Evolutionary conservation across 108 stramenopile species (phyloP), one percentile per base, ranked within the genome.

Genomic region (Fragilaria radians): DNA sequence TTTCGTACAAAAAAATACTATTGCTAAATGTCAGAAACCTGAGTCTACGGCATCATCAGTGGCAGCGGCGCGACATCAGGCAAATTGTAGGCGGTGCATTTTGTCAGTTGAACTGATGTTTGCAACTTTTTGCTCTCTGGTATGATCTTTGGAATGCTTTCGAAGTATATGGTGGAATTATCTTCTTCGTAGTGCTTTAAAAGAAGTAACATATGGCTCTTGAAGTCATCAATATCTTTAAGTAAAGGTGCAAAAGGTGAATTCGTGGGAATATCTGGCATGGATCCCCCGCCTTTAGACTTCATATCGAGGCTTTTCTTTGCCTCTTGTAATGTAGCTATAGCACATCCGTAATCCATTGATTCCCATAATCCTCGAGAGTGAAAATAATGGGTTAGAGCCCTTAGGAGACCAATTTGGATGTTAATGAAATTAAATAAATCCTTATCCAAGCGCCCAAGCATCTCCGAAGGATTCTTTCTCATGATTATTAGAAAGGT

Each of bases 391-490:
- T 77, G 48, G 27, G 67, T 60, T 4, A 89, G 52, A 0, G 81
- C 67, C 42, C 70, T 77, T 73, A 91, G 93, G 7, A 91, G 54
- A 31, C 70, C 61, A 29, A 80, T 80, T 50, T 85, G 81, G 60
- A 91, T 89, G 14, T 80, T 85, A 24, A 89, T 65, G 30, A 89
- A 67, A 3, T 82, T 81, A 49, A 94, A 84, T 61, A 91, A 83
- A 22, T 80, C 70, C 30, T 81, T 73, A 46, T 94, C 89, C 54
- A 91, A 72, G 5, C 79, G 66, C 24, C 66, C 26, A 82, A 86
- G 81, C 52, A 77, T 81, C 18, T 66, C 64, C 24, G 81, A 69
- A 48, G 76, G 76, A 31, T 89, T 78, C 5, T 80, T 71, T 19
- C 87, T 70, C 68, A 91, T 62, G 25, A 60, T 63, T 14, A 66